Evolutionary conservation across 352 stramenopile species (phyloP), one percentile per base, ranked within the genome.

Genomic region (Phytopythium ostracodes): DNA sequence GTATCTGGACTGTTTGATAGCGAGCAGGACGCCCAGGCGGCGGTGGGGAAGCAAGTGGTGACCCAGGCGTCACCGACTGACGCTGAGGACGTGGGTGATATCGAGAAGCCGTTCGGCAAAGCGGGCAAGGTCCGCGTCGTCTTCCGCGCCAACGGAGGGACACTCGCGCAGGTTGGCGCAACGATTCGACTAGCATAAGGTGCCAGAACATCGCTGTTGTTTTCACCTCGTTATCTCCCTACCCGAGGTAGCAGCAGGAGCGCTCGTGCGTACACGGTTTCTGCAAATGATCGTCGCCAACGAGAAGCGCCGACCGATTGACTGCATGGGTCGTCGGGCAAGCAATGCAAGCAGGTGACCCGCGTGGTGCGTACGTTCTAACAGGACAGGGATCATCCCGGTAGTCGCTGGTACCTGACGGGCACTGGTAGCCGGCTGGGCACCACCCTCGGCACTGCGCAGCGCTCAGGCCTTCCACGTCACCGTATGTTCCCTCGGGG

Each of bases 21-120:
- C 4, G 78, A 87, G 7, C 33, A 72, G 1, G 73, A 82, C n/a
- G 81, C 82, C 10, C 59, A 35, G n/a, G 47, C 60, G 10, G 75
- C 72, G 10, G 63, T 77, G 0, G 71, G 73, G 1, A 50, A 35
- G 18, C 50, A 29, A 25, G 75, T 85, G 53, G 0, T 83, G 60
- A 47, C 8, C 24, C 38, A 52, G n/a, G 52, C 15, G 1, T 25
- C 40, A 55, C 24, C 11, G n/a, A 18, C 40, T 10, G 24, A 58
- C 17, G 18, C 14, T 5, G 46, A 54, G 4, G 75, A 90, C 18
- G n/a, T 62, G 24, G 84, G 84, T 0, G 47, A 63, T 25, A 80
- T 91, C 40, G 81, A 91, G 31, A 89, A 88, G 44, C 72, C 81
- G 20, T 93, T 93, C 47, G 84, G 84, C 4, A 93, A 91, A 46